These are phyloP conservation scores for Parastagonospora nodorum DNA, from an alignment of 2,329 filamentous ascomycete species.

Conservation along the genomic window DNA sequence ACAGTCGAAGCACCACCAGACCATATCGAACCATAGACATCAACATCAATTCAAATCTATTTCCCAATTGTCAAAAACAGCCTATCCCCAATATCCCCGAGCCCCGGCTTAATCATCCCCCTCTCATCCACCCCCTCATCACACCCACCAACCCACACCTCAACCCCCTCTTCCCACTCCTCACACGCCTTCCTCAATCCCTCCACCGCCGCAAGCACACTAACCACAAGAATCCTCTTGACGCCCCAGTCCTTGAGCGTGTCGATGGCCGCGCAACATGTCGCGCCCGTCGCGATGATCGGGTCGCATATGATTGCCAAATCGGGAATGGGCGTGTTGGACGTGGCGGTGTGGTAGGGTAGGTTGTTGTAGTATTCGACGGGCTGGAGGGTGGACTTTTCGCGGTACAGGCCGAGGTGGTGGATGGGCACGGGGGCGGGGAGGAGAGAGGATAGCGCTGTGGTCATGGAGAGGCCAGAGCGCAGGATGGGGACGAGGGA, in stretches of 20 bases:
- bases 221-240: constrained; percentile 76
- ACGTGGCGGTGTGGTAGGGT: constrained; percentile 68
- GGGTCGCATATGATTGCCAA: constrained; percentile 89
- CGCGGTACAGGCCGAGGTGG: constrained; percentile 93
- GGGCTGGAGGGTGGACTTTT: constrained; percentile 82
- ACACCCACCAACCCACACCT: constrained; percentile 82
- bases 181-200: constrained; percentile 74
- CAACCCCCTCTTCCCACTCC: constrained; percentile 77
- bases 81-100: constrained; percentile 90
- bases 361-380: constrained; percentile 99
- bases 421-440: constrained; percentile 81
- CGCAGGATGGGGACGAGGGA: constrained; percentile 91
- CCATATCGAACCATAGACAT: too few species aligned
- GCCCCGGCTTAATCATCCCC: constrained; percentile 88
- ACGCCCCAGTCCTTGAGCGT: constrained; percentile 91
- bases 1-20: too few species aligned
- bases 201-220: constrained; percentile 71
- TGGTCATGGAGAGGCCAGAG: constrained; percentile 88
- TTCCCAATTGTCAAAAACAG: constrained; percentile 90
- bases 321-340: constrained; percentile 52
- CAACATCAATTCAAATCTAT: constrained; percentile 9
- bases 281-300: constrained; percentile 91
- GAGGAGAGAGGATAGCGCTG: constrained; percentile 82
- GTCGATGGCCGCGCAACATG: constrained; percentile 86
- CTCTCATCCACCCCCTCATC: constrained; percentile 74